Percentiles rank a stretch among this genome's conserved stretches.
phyloP scores from a whole-genome alignment of 2,329 filamentous ascomycete species.

The Grosmannia clavigera region DNA sequence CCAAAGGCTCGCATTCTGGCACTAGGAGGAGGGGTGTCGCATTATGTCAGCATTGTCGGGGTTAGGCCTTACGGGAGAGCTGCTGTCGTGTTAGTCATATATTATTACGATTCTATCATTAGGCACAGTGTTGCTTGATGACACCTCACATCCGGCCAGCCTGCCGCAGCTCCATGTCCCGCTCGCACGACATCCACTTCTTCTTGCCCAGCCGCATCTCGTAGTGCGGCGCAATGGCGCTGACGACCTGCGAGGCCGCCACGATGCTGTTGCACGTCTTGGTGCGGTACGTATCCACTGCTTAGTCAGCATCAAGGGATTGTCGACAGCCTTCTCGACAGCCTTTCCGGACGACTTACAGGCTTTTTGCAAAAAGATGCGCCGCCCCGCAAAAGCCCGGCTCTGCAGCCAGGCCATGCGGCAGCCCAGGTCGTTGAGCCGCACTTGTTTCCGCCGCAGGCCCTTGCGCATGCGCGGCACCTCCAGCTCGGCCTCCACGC shows the following conservation, averaged over 20 bases:
- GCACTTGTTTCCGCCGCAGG: conserved; percentile 69
- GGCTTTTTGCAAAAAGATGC: conserved; percentile 80
- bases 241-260: conserved; percentile 61
- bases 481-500: conserved; percentile 52
- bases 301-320: neutral
- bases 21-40: neutral
- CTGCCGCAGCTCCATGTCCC: conserved; percentile 11
- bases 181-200: conserved; percentile 33
- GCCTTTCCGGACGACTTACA: conserved; percentile 41
- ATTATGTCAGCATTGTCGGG: neutral
- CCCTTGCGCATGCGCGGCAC: conserved; percentile 62
- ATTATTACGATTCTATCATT: neutral
- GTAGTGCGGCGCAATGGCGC: conserved; percentile 67
- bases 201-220: conserved; percentile 82
- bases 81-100: neutral
- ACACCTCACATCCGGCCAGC: conserved; percentile 5
- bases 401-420: conserved; percentile 96
- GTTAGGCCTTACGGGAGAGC: neutral
- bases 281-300: conserved; percentile 88
- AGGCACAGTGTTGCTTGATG: neutral
- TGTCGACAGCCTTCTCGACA: too few relatives aligned
- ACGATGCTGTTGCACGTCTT: conserved; percentile 80
- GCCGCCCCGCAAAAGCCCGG: conserved; percentile 75
- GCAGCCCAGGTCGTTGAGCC: conserved; percentile 84
- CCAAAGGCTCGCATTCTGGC: neutral